phyloP scores from a whole-genome alignment of 352 stramenopile species.

The Globisporangium megalacanthum region DNA sequence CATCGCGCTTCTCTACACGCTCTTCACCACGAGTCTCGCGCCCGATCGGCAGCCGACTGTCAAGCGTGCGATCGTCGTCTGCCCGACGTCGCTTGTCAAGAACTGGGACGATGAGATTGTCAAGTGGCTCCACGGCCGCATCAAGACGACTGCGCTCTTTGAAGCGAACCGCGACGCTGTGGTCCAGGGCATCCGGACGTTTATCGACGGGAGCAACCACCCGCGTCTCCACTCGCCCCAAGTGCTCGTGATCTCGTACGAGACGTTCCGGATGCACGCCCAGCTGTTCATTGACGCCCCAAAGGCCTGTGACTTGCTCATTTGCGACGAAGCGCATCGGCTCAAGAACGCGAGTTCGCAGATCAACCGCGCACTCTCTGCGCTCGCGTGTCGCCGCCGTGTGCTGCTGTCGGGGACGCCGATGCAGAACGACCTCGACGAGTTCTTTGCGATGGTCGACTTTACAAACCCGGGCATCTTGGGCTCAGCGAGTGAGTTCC shows the following conservation, averaged over 20 bases:
- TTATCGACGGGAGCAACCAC: constrained; percentile 76
- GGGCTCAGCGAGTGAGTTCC: constrained; percentile 86
- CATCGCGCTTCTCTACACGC: constrained; percentile 84
- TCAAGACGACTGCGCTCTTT: constrained; percentile 81
- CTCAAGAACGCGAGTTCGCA: constrained; percentile 98
- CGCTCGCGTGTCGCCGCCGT: constrained; percentile 85
- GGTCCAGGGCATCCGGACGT: constrained; percentile 78
- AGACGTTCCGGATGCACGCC: constrained; percentile 93
- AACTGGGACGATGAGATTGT: constrained; percentile 89
- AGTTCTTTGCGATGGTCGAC: constrained; percentile 98
- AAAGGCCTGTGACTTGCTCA: constrained; percentile 92
- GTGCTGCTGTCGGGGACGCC: constrained; percentile 96
- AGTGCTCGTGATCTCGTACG: constrained; percentile 86
- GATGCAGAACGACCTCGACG: constrained; percentile 98
- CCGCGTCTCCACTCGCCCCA: constrained; percentile 48
- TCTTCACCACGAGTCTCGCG: constrained; percentile 68
- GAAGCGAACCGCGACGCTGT: constrained; percentile 78
- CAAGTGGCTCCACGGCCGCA: constrained; percentile 80
- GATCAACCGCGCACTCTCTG: constrained; percentile 77
- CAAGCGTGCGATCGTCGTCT: constrained; percentile 74
- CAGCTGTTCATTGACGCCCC: constrained; percentile 86
- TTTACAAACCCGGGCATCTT: constrained; percentile 87
- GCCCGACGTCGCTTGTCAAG: constrained; percentile 83
- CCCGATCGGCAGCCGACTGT: constrained; percentile 48
- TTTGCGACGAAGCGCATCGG: constrained; percentile 98